These are phyloP conservation scores for Gossypium laxum DNA, from an alignment of 441 rosid species.

Conservation along the genomic window DNA sequence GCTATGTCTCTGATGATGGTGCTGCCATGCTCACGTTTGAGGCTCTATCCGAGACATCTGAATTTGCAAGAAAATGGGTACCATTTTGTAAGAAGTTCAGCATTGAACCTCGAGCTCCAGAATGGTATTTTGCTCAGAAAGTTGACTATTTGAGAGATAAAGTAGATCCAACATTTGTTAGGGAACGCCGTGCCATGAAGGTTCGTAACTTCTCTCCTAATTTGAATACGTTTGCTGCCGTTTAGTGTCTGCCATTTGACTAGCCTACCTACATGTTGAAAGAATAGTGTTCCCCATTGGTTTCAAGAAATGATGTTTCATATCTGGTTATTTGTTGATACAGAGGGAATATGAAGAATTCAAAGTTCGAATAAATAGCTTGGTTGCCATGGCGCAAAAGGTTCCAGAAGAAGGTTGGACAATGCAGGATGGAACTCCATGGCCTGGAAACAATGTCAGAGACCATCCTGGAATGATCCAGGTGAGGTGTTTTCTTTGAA, in stretches of 20 bases:
- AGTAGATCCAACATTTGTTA: slow-evolving; percentile 65
- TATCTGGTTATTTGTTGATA: slow-evolving; percentile 15
- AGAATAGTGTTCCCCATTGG: neutral
- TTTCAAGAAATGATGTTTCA: slow-evolving; percentile 4
- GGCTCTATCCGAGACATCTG: slow-evolving; percentile 91
- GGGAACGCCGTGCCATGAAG: slow-evolving; percentile 89
- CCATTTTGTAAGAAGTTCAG: slow-evolving; percentile 79
- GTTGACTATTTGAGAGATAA: slow-evolving; percentile 76
- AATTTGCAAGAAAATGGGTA: slow-evolving; percentile 92
- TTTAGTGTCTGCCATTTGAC: neutral
- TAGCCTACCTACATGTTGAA: neutral
- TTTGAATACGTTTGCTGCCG: neutral
- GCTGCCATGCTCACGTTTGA: slow-evolving; percentile 98
- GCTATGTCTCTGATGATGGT: slow-evolving; percentile 95
- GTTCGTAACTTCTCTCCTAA: slow-evolving; percentile 27
- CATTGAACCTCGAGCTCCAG: slow-evolving; percentile 95
- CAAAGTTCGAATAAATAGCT: slow-evolving; percentile 67
- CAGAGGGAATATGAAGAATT: slow-evolving; percentile 96
- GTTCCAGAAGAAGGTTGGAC: slow-evolving; percentile 99
- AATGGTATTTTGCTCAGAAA: slow-evolving; percentile 79
- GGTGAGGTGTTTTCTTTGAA: slow-evolving; percentile 33
- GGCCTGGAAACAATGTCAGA: slow-evolving; percentile 87
- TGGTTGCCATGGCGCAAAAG: slow-evolving; percentile 79
- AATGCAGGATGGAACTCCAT: slow-evolving; percentile 96
- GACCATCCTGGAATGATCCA: slow-evolving; percentile 99